phyloP scores from a whole-genome alignment of 148 eudicot genomes.

The Rhododendron ferrugineum region DNA sequence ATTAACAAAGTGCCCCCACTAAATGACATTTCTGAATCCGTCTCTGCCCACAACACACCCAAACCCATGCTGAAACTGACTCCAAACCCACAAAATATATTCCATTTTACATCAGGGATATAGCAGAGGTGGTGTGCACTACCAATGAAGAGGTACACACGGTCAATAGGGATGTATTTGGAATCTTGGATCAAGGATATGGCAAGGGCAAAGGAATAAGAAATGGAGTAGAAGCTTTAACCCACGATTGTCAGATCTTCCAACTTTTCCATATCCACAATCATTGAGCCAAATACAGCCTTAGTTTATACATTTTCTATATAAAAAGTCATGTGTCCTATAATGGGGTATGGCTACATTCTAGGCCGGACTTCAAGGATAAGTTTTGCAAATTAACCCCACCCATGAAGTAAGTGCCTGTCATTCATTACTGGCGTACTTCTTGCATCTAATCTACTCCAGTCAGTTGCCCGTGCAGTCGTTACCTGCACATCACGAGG shows the following conservation, averaged over 20 bases:
- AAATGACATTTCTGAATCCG: too few species aligned
- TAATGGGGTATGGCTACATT: not conserved
- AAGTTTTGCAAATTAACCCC: not conserved
- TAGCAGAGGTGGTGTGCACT: not conserved
- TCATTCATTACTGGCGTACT: conserved; percentile 6
- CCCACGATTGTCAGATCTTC: not conserved
- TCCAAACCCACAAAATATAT: too few species aligned
- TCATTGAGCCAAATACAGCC: not conserved
- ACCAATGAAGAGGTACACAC: not conserved
- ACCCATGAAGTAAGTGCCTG: conserved; percentile 8
- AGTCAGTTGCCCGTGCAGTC: conserved; percentile 9
- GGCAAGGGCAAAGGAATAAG: not conserved
- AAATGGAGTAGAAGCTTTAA: not conserved
- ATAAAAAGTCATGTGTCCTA: not conserved
- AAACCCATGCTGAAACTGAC: too few species aligned
- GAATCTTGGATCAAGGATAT: not conserved
- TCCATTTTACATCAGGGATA: too few species aligned
- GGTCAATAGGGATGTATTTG: not conserved
- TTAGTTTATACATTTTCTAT: not conserved
- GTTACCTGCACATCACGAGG: conserved; percentile 30
- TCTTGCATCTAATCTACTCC: conserved; percentile 18
- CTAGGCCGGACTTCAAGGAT: not conserved
- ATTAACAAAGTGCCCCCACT: too few species aligned
- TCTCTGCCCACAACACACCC: too few species aligned
- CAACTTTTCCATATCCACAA: not conserved